Evolutionary conservation across 129 eudicot genomes (phyloP), one percentile per base, ranked within the genome.

Genomic region (Scalesia atractyloides): DNA sequence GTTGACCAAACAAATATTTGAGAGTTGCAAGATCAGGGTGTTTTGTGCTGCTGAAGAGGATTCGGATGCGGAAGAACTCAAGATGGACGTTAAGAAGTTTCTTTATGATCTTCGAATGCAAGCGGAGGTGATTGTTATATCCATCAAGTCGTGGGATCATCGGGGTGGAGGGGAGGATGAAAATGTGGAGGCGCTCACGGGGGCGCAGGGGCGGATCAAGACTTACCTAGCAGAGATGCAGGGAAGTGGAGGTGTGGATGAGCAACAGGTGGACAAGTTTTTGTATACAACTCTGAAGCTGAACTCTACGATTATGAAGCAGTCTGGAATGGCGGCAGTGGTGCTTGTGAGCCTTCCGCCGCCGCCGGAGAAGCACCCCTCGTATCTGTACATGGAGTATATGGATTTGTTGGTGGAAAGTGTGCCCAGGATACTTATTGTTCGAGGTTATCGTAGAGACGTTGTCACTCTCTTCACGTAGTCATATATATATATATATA

Each of bases 41-140:
- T 91, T 91, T 60, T 91, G 97, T 70, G 90, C 90, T 17, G 97
- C 97, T 0, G 97, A 91, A 84, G 97, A 91, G 85, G 97, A 91
- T 76, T 73, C 96, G 7, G 97, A 91, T 44, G 96, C 93, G 0
- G 97, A 84, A 71, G 90, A 68, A 52, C 89, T 91, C 24, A 91
- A 88, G 56, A 88, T 89, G 1, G 97, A 91, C 15, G 97, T 91
- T 11, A 91, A 77, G 82, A 91, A 88, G 80, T 88, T 88, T 18
- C 96, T 91, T 18, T 91, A 91, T 2, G 97, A 91, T 80, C 96
- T 91, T n/a, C 80, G 97, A 3, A 88, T 91, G 97, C 90, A 82
- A 30, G 97, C 97, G 11, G 97, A 91, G 73, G 97, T 91, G 9
- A 86, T 91, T 39, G 97, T 91, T 2, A 80, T 91, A n/a, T 86